Base-by-base conservation (phyloP, 2,329 filamentous ascomycete genomes). In the Apiospora malaysiana region DNA sequence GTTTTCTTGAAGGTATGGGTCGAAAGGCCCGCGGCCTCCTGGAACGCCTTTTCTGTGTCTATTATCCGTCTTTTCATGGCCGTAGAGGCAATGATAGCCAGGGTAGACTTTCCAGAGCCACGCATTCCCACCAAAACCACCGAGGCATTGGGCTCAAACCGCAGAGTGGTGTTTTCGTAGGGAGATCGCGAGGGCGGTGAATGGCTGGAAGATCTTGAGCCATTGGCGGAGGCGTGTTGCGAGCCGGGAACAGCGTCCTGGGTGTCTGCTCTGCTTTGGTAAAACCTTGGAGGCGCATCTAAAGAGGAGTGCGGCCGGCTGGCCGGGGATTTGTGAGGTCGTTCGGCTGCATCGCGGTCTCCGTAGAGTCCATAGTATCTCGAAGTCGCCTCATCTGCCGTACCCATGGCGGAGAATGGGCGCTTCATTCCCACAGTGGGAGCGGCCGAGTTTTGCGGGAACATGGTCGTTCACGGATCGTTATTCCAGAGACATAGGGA, bases 31-130 rank as follows among this genome's bases (percentile, higher is more conserved):
- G 88, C 90, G 4, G 85, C 82, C 68, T 92, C 88, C 56, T 91
- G 86, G 74, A 95, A 95, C 66, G 87, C 85, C 51, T 86, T 85
- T 73, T 94, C 92, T 45, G 90, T 86, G 73, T 94, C 92, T 69
- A 94, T 83, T 2, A 94, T 85, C 69, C 89, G 89, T 51, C 91
- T 86, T 69, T 89, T 88, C 79, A 93, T 90, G 67, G 91, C 91
- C 9, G 90, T 90, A 0, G 92, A 92, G 7, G 92, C 91, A 73
- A 95, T 93, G 66, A 95, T 88, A 18, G 91, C 93, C 14, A 95
- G 83, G 1, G 91, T 94, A 1, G 92, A 92, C 79, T 94, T 94
- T 21, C 93, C 93, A 6, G 91, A 89, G 14, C 92, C 93, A 18
- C 91, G 89, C 70, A 94, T 90, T 2, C 93, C 93, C 27, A 93